phyloP scores from a whole-genome alignment of 257 asterid species.

The Craterostigma plantagineum region DNA sequence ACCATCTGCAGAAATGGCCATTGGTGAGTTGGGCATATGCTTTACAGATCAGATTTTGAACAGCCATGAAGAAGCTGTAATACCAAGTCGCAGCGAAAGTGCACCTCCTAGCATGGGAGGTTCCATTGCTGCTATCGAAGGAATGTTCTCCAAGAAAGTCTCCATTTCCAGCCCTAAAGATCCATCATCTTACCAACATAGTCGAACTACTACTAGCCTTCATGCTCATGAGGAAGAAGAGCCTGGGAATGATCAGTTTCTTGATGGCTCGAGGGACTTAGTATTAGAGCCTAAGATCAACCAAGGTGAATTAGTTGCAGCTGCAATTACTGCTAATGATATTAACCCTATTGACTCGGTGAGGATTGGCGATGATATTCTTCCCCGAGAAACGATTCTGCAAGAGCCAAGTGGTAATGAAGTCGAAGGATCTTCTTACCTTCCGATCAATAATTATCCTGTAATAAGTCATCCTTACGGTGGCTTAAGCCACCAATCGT shows the following conservation, averaged over 20 bases:
- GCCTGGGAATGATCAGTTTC: conserved; percentile 19
- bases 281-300: conserved; percentile 1
- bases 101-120: conserved; percentile 51
- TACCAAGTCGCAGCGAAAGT: conserved; percentile 32
- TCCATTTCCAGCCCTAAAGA: conserved; percentile 6
- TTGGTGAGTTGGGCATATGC: conserved; percentile 20
- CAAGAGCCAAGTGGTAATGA: too few species aligned
- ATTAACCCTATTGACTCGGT: too few species aligned
- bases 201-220: conserved; percentile 13
- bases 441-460: conserved; percentile 17
- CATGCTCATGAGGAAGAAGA: conserved; percentile 27
- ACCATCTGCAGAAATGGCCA: conserved; percentile 14
- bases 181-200: not conserved
- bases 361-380: too few species aligned
- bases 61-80: conserved; percentile 15
- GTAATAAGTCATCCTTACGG: conserved; percentile 10
- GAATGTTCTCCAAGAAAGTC: conserved; percentile 11
- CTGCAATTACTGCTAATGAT: not conserved
- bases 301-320: conserved; percentile 3
- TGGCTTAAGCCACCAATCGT: conserved; percentile 13
- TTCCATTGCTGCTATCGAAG: conserved; percentile 21
- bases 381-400: too few species aligned
- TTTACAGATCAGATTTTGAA: conserved; percentile 19
- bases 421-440: conserved; percentile 8
- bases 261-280: conserved; percentile 9